Base-by-base conservation (phyloP, 116 monocot genomes). In the Zostera marina region DNA sequence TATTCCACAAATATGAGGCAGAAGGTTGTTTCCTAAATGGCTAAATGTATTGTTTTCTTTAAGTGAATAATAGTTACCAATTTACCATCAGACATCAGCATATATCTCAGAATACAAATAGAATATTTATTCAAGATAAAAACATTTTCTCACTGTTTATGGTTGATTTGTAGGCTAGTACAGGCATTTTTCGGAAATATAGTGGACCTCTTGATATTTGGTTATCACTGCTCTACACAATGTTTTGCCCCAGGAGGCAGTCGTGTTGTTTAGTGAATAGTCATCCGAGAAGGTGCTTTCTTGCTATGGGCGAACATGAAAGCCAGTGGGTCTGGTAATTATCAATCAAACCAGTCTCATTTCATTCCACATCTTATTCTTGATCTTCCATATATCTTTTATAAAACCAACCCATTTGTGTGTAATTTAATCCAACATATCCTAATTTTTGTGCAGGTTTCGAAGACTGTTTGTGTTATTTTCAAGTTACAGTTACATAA, bases 271-370 rank as follows among this genome's bases (percentile, higher is more conserved):
- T 93, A 20, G 52, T 65, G 16, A 94, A 94, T 64, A 42, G 15
- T 20, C 42, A 64, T 63, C 81, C 84, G 19, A 58, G 24, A 40
- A 77, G 44, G 71, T 71, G 66, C 53, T 94, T 81, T 58, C 64
- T 32, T 38, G 88, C 93, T 61, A 94, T 94, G 93, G 78, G 84
- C 56, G 71, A 84, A 61, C 93, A 94, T 67, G 54, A 47, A 17
- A 88, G 79, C 69, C 93, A 94, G 53, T 94, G 93, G 93, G 53
- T 88, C 14, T 94, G 93, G 93, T 94, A 79, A 55, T 12, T 32
- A 25, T 20, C 5, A 14, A 11, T 32, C 26, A 23, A 55, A 20
- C 23, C 3, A 23, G 11, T 32, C 54, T 32, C 24, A 32, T 23
- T 32, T 23, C 9, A 32, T 32, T 32, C 32, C 5, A 32, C 0